Base-by-base conservation (phyloP, 257 asterid species). In the Schizonepeta tenuifolia region DNA sequence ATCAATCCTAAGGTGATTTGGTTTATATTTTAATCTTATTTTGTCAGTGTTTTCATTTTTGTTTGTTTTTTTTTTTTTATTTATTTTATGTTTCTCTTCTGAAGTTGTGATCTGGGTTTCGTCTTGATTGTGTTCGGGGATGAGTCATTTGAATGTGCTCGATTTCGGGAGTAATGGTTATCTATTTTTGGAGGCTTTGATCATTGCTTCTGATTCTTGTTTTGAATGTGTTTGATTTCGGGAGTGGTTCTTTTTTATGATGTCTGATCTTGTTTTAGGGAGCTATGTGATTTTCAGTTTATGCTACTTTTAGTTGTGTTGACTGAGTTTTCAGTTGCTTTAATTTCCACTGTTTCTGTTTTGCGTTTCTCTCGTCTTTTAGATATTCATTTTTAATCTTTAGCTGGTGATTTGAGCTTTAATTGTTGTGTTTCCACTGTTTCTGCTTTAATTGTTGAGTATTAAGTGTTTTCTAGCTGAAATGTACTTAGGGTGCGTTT, bases 1-100 rank as follows among this genome's bases (percentile, higher is more conserved):
- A 70, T 81, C 82, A 81, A 81, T 65, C 85, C 82, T 0, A 81
- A 81, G 82, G 85, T 73, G 8, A 40, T 41, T 54, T 46, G 15
- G 5, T 46, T 22, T 15, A 4, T 28, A 4, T 24, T 22, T 51
- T 24, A 2, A 53, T 2, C 11, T 55, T 20, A 18, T 38, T 9
- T 7, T n/a, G n/a, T n/a, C 12, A 15, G 57, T 44, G 49, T 28
- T 28, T 28, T 28, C 33, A 1, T 31, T 0, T 31, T 54, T 54
- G 0, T 33, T 4, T 17, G 22, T 5, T 41, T 66, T n/a, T 3
- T 10, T 31, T 11, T 18, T 43, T 64, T 38, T 2, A 17, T 60
- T 67, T 2, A 11, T 38, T 22, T 9, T 40, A 12, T 2, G 5
- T 11, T 2, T 15, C 1, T 18, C 4, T 20, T 54, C 5, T 61